These are phyloP conservation scores for Ehretia macrophylla DNA, from an alignment of 257 asterid genomes.

Conservation along the genomic window DNA sequence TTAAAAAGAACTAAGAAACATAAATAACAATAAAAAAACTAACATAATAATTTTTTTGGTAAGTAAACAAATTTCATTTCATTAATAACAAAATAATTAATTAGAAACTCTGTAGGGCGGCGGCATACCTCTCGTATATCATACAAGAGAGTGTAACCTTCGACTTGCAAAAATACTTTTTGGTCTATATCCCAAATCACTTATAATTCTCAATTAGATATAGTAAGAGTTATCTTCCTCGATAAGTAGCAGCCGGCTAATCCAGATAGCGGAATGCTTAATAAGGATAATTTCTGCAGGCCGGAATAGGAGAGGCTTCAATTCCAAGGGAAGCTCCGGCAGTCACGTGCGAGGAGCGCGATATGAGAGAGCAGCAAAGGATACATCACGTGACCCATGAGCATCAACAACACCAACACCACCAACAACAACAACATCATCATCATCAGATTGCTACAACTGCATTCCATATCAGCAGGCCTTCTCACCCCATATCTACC, in stretches of 20 bases:
- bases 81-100: no score
- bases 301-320: conserved; percentile 58
- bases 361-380: conserved; percentile 40
- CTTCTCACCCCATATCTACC: conserved; percentile 77
- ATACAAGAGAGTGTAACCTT: no score
- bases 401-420: conserved; percentile 37
- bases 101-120: no score
- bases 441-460: conserved; percentile 42
- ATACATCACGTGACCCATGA: conserved; percentile 47
- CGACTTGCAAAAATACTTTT: no score
- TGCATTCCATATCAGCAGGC: conserved; percentile 67
- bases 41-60: neutral
- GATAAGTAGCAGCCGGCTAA: no score
- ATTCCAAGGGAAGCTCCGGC: conserved; percentile 46
- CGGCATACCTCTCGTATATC: no score
- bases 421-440: conserved; percentile 26
- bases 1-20: no score
- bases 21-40: no score
- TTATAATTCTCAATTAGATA: no score
- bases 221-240: no score
- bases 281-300: conserved; percentile 28
- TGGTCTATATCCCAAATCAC: no score
- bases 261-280: neutral
- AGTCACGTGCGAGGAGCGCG: conserved; percentile 62
- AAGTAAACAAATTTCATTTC: no score